phyloP scores from a whole-genome alignment of 108 stramenopile genomes.

The Skeletonema costatum region DNA sequence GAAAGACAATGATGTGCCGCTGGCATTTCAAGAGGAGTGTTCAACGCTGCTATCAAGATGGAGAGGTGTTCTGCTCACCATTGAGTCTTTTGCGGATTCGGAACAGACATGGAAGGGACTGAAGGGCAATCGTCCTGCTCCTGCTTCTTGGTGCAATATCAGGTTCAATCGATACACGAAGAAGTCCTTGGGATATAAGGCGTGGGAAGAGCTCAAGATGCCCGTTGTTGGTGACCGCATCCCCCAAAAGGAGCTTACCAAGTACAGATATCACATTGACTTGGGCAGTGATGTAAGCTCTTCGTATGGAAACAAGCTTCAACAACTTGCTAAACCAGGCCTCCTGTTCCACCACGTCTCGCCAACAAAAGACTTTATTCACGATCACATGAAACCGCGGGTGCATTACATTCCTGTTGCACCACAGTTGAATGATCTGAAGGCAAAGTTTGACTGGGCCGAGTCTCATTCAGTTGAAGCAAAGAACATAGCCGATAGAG shows the following conservation, averaged over 20 bases:
- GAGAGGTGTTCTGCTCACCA: neutral
- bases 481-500: neutral
- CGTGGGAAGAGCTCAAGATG: neutral
- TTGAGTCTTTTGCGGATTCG: neutral
- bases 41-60: neutral
- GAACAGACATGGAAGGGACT: neutral
- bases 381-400: slow-evolving; percentile 12
- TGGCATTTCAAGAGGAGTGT: neutral
- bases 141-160: neutral
- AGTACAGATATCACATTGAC: slow-evolving; percentile 37
- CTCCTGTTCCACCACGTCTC: slow-evolving; percentile 17
- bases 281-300: slow-evolving; percentile 32
- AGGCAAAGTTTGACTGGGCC: slow-evolving; percentile 23
- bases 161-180: neutral
- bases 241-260: neutral
- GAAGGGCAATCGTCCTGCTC: neutral
- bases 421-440: neutral
- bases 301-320: neutral
- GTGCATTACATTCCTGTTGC: slow-evolving; percentile 27
- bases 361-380: neutral
- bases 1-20: neutral
- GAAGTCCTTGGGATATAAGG: neutral
- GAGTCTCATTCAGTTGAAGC: slow-evolving; percentile 11
- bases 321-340: slow-evolving; percentile 16
- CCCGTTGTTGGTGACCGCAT: neutral